Evolutionary conservation across 441 rosid species (phyloP).

Genomic region (Theobroma grandiflorum): DNA sequence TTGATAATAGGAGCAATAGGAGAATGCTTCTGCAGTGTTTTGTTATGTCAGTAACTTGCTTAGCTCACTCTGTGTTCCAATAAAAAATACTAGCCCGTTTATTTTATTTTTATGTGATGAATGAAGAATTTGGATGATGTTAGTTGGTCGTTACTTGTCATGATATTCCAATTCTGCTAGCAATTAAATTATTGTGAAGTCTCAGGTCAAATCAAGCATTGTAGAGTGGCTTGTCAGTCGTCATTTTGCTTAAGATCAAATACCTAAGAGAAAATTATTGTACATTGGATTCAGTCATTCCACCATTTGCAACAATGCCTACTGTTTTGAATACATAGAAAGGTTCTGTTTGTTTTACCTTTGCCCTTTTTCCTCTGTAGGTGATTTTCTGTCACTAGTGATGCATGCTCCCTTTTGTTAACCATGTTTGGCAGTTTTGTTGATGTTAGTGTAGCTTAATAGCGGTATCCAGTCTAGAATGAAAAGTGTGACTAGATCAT

Average conservation of each 20-base stretch:
- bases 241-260: not conserved
- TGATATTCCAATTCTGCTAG: not conserved
- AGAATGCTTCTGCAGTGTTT: conserved; percentile 20
- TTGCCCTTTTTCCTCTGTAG: not conserved
- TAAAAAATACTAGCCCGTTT: not conserved
- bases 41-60: conserved; percentile 8
- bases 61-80: not conserved
- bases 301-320: not conserved
- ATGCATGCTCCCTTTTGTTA: not conserved
- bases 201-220: not conserved
- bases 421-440: not conserved
- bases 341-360: not conserved
- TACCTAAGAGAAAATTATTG: not conserved
- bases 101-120: not conserved
- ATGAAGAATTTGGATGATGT: conserved; percentile 2
- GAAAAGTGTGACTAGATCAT: not conserved
- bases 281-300: not conserved
- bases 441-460: not conserved
- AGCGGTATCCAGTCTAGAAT: not conserved
- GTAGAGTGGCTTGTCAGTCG: not conserved
- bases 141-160: not conserved
- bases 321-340: not conserved
- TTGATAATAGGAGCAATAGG: conserved; percentile 26
- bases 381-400: not conserved
- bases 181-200: not conserved